Evolutionary conservation across 1,284 basidiomycete species (phyloP).

Genomic region (Rhodofomes roseus): DNA sequence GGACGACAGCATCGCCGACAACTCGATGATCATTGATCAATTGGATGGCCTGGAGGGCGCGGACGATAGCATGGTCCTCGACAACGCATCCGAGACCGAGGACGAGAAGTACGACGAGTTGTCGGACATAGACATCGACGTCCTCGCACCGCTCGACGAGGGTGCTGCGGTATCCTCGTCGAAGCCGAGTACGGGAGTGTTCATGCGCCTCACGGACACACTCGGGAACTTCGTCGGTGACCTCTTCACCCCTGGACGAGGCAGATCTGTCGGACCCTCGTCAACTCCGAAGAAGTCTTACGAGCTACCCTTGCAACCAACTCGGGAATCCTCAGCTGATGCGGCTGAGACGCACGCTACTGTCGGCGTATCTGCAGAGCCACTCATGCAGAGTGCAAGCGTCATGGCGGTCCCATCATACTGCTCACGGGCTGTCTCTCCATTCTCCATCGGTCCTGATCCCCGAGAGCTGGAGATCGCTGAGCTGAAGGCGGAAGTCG

Average conservation of each 20-base stretch:
- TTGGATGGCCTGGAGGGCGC: neutral
- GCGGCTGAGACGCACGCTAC: neutral
- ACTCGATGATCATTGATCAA: neutral
- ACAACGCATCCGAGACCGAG: neutral
- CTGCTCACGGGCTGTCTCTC: neutral
- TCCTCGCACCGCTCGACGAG: neutral
- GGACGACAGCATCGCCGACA: neutral
- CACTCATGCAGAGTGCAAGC: neutral
- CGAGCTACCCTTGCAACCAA: neutral
- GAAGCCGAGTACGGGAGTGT: neutral
- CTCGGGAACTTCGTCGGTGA: neutral
- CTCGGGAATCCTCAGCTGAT: neutral
- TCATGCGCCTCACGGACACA: neutral
- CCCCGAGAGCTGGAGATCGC: neutral
- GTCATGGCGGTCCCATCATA: neutral
- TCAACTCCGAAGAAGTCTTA: neutral
- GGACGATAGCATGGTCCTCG: neutral
- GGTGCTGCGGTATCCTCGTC: neutral
- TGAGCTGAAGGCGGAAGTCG: neutral
- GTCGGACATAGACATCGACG: neutral
- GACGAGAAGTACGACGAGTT: neutral
- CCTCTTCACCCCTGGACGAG: neutral
- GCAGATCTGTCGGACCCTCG: neutral
- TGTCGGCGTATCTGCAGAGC: neutral
- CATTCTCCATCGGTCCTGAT: neutral